A percentile compares a stretch with the other conserved stretches of the same genome.
Evolutionary conservation across 441 rosid species (phyloP).

Genomic region (Bocquillonia castaneifolia): DNA sequence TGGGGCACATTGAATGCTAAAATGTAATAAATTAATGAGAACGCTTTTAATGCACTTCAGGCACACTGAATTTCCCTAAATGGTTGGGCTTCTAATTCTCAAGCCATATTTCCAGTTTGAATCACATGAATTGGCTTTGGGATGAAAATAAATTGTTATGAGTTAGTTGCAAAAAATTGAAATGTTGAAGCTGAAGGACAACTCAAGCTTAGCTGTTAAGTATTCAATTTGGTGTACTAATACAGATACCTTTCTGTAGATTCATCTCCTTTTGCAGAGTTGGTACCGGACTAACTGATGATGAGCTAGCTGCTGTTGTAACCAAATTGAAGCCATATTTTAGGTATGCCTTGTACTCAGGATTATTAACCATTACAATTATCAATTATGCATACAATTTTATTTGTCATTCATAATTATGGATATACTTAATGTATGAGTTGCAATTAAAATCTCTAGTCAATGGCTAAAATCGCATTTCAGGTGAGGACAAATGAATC

Average conservation of each 20-base stretch:
- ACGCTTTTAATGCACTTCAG: background rate
- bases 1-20: too few species aligned
- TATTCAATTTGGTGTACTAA: background rate
- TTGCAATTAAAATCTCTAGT: background rate
- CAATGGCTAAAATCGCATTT: background rate
- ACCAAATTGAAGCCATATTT: slow-evolving; percentile 88
- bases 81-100: background rate
- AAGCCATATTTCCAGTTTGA: background rate
- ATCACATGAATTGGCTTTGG: too few species aligned
- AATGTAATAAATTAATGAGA: background rate
- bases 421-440: background rate
- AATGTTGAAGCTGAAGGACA: too few species aligned
- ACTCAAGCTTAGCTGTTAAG: background rate
- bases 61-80: background rate
- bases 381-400: background rate
- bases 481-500: background rate
- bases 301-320: slow-evolving; percentile 75
- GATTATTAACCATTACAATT: background rate
- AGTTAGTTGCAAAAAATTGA: background rate
- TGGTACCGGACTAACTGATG: slow-evolving; percentile 87
- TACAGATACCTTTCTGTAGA: slow-evolving; percentile 42
- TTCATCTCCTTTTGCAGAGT: slow-evolving; percentile 95
- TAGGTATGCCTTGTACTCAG: slow-evolving; percentile 39
- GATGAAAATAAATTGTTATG: background rate
- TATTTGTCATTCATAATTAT: background rate